Evolutionary conservation across 331 rosid genomes (phyloP), one percentile per base, ranked within the genome.

Genomic region (Ulmus americana): DNA sequence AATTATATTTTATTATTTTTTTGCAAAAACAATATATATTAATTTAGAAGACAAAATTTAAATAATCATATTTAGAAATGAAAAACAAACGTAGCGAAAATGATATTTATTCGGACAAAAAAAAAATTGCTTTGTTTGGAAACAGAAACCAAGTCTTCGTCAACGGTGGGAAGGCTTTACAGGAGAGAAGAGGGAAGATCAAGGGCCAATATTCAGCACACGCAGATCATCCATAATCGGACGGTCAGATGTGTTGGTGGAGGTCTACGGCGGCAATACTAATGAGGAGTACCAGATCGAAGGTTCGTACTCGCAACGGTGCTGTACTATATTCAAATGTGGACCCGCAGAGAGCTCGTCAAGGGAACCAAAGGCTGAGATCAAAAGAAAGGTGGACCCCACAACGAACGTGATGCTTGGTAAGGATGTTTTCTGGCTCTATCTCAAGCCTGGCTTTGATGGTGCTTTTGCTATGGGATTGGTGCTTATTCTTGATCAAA

Each of bases 91-190:
- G 1, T 46, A 10, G 4, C 10, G 11, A 10, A 46, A 46, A 9
- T 4, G 10, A 10, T 46, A 8, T 46, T 3, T 10, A 9, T 46
- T 46, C 5, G 10, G n/a, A 46, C 10, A 20, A 35, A 55, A 4
- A 55, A 55, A 55, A 55, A 18, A 10, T 20, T 10, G 10, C 8
- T 35, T 20, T 1, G 10, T 22, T 11, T 55, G 12, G 44, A 55
- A 40, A 44, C 90, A 91, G 97, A 72, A 82, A 71, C 92, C 97
- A 40, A 91, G 97, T 72, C 79, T 88, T 65, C 97, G 84, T 73
- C 85, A 86, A 38, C 79, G 97, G 52, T 91, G 97, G 97, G 97
- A 91, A 67, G 97, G 97, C 5, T 88, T 55, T 71, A 43, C 51
- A 9, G 96, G 96, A 22, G 95, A 91, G 71, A 81, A 88, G 65